phyloP scores from a whole-genome alignment of 2,329 filamentous ascomycete genomes.

The Didymosphaeria variabile region DNA sequence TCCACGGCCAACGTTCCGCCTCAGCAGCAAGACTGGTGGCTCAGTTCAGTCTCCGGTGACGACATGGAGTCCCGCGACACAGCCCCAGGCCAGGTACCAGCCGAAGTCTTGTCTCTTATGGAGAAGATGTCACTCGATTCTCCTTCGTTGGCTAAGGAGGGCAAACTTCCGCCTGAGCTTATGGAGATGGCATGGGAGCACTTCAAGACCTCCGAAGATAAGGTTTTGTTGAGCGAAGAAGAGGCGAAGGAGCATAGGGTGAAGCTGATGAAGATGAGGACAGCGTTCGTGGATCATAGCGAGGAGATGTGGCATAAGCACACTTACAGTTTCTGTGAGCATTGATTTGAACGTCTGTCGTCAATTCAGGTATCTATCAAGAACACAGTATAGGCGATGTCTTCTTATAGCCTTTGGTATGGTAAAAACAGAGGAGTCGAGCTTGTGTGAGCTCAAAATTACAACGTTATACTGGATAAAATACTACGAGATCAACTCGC shows the following conservation, averaged over 20 bases:
- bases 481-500: too few species aligned
- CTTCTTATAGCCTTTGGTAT: too few species aligned
- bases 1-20: slow-evolving; percentile 61
- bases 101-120: slow-evolving; percentile 1
- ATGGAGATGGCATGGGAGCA: slow-evolving; percentile 17
- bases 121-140: background rate
- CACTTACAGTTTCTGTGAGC: slow-evolving; percentile 11
- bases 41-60: slow-evolving; percentile 3
- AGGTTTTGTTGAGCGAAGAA: slow-evolving; percentile 5
- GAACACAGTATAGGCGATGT: too few species aligned
- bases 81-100: background rate
- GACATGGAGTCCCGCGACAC: background rate
- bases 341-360: background rate
- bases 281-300: slow-evolving; percentile 1
- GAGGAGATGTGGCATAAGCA: background rate
- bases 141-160: slow-evolving; percentile 24
- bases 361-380: too few species aligned
- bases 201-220: background rate
- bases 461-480: too few species aligned
- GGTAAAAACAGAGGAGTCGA: too few species aligned
- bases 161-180: slow-evolving; percentile 17
- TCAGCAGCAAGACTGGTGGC: slow-evolving; percentile 57
- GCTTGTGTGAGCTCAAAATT: too few species aligned
- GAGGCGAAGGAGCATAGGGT: slow-evolving; percentile 17
- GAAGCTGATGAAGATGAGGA: slow-evolving; percentile 17